Conservation (phyloP, 495 filamentous ascomycete genomes). For the Bombardia bombarda region DNA sequence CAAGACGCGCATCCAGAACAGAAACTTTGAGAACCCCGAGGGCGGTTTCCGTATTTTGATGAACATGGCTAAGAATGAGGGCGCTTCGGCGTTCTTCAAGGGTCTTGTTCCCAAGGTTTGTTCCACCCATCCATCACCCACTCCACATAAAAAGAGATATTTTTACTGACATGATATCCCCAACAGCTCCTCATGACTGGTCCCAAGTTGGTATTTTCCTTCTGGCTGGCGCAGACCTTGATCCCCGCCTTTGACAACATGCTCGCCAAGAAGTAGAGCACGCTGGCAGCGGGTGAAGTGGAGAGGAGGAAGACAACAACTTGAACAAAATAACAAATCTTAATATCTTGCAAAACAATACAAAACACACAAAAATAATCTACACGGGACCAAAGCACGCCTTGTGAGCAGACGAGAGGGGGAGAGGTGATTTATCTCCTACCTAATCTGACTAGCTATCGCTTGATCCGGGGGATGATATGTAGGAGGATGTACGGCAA, state of each 20-base stretch:
- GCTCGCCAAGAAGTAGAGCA: conserved; percentile 9
- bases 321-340: too few relatives aligned
- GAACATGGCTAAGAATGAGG: conserved; percentile 89
- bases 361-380: too few relatives aligned
- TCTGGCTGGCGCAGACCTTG: conserved; percentile 95
- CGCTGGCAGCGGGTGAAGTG: background rate
- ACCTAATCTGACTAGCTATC: too few relatives aligned
- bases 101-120: conserved; percentile 81
- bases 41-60: conserved; percentile 79
- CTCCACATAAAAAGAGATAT: too few relatives aligned
- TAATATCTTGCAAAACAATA: too few relatives aligned
- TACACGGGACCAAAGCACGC: too few relatives aligned
- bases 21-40: conserved; percentile 97
- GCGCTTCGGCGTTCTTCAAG: conserved; percentile 87
- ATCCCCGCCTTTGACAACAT: conserved; percentile 53
- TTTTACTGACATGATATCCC: background rate
- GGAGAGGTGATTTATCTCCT: too few relatives aligned
- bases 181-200: conserved; percentile 85
- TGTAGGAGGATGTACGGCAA: too few relatives aligned
- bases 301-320: background rate
- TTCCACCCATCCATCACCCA: too few relatives aligned
- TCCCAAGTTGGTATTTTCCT: conserved; percentile 97
- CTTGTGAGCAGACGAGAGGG: too few relatives aligned
- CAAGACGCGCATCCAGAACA: conserved; percentile 98
- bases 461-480: too few relatives aligned